A percentile compares a stretch with the other conserved stretches of the same genome.
Evolutionary conservation across 2,329 filamentous ascomycete genomes (phyloP).

Genomic region (Rutstroemia sp.): DNA sequence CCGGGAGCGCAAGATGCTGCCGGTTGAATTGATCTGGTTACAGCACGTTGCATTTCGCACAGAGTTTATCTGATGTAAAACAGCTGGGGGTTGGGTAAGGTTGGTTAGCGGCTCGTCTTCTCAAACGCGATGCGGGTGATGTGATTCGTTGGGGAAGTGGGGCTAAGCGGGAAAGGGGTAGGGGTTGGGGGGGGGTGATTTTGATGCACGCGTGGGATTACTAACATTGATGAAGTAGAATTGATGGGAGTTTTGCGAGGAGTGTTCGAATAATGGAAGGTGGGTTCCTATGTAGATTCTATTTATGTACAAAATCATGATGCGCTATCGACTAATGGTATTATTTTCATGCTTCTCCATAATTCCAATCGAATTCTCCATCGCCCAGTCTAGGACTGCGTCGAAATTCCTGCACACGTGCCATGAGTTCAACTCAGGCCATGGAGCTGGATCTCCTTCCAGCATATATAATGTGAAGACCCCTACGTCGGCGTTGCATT

Average conservation of each 20-base stretch:
- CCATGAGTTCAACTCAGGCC: conserved; percentile 47
- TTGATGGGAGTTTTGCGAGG: no score
- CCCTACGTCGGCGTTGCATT: conserved; percentile 48
- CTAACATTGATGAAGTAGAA: no score
- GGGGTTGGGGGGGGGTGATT: no score
- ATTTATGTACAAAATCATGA: not conserved
- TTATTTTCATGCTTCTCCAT: conserved; percentile 23
- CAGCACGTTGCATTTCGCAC: not conserved
- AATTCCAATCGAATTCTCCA: conserved; percentile 40
- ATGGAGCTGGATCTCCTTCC: conserved; percentile 38
- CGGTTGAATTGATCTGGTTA: no score
- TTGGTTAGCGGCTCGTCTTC: no score
- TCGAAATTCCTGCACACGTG: conserved; percentile 50
- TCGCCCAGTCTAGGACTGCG: conserved; percentile 42
- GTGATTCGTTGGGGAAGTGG: no score
- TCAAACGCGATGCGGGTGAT: no score
- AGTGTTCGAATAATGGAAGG: not conserved
- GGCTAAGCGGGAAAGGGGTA: no score
- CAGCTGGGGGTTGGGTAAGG: not conserved
- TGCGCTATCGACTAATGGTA: not conserved
- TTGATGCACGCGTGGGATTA: no score
- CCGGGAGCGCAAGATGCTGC: no score
- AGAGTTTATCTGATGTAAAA: not conserved
- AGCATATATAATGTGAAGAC: conserved; percentile 46
- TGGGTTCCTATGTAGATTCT: not conserved